Evolutionary conservation across 495 filamentous ascomycete genomes (phyloP), one percentile per base, ranked within the genome.

Genomic region (Trichoderma erinaceum): DNA sequence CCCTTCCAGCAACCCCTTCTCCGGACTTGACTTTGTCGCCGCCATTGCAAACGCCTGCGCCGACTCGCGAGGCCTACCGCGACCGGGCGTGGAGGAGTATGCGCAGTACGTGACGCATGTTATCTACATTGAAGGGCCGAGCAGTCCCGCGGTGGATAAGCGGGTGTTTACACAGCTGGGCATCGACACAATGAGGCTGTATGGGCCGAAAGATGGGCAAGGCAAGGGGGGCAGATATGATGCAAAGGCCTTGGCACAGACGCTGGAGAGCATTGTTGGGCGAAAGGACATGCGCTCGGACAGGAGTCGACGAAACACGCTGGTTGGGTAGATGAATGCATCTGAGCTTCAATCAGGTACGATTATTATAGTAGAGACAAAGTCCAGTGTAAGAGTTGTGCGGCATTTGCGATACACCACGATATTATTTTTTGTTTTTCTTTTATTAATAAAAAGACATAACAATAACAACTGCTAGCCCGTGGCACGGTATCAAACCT

Each of bases 161-260:
- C 83, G 83, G 21, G 83, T 85, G 66, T 79, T 97, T 63, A 75
- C 77, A 6, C 75, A 76, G 43, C 77, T 90, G 75, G 92, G 95
- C 0, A 89, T 98, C 56, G 85, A 72, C 97, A 97, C 80, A 92
- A 98, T 79, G 82, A 87, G 50, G 88, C 80, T 38, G 91, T 87
- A 7, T 77, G 97, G 65, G 79, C 80, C n/a, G 87, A 91, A 76
- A 90, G 65, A 66, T n/a, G 65, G 44, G 23, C 15, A 25, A 18
- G 65, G 65, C 27, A 46, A 46, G 10, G 65, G 65, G 5, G 65
- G 65, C 0, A 10, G 65, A 23, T 66, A 66, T 35, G 65, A 66
- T 50, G 41, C 65, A 8, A 66, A 66, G 25, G 65, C 65, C 43
- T 29, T 66, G 65, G 41, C n/a, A n/a, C 65, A 66, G 44, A 46